Percentiles rank a stretch among this genome's conserved stretches.
Conservation (phyloP, 148 eudicot genomes). For the Diospyros lotus region DNA sequence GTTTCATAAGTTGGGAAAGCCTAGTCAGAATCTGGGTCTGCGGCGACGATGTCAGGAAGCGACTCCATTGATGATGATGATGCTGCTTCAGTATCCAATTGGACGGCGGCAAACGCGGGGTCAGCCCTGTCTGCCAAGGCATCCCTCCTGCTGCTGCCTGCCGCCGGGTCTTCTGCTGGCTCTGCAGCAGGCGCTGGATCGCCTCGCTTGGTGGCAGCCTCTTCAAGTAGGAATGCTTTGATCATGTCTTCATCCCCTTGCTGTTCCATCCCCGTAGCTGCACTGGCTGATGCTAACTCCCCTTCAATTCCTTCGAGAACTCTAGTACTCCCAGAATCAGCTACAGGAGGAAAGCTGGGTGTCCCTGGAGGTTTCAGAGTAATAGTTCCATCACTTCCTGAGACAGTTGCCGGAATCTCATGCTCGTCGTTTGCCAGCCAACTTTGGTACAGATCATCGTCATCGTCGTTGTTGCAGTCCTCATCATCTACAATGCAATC, state of each 20-base stretch:
- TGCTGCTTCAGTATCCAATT: constrained; percentile 19
- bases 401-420: constrained; percentile 23
- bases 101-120: constrained; percentile 4
- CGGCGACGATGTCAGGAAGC: constrained; percentile 49
- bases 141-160: neutral
- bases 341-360: constrained; percentile 2
- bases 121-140: constrained; percentile 1
- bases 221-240: constrained; percentile 1
- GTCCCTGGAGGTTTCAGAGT: constrained; percentile 18
- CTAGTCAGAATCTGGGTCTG: constrained; percentile 48
- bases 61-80: constrained; percentile 15
- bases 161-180: neutral
- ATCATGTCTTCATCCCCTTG: constrained; percentile 17
- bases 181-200: constrained; percentile 17
- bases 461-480: too few species aligned
- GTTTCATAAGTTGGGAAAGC: neutral
- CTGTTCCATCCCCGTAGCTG: constrained; percentile 5
- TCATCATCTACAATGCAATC: constrained; percentile 30
- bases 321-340: constrained; percentile 7
- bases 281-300: constrained; percentile 8
- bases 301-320: constrained; percentile 16
- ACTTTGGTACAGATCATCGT: constrained; percentile 41
- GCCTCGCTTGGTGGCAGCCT: constrained; percentile 6
- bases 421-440: constrained; percentile 41
- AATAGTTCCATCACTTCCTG: constrained; percentile 13